Conservation (phyloP, 805 yeast species). For the Brettanomyces custersianus region DNA sequence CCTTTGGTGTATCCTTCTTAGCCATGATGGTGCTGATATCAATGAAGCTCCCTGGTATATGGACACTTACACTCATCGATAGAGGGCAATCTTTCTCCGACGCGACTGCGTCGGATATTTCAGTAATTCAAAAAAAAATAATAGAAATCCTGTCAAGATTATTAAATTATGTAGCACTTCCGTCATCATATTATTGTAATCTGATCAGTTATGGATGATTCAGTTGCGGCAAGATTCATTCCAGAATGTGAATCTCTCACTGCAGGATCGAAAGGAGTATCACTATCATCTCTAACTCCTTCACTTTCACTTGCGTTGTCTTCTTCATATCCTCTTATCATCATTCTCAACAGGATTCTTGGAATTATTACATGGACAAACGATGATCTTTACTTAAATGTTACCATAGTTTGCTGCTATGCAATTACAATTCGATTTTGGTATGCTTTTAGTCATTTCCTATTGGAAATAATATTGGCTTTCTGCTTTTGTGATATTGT, state of each 20-base stretch:
- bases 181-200: background rate
- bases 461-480: conserved; percentile 32
- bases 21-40: background rate
- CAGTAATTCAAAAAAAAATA: too few relatives aligned
- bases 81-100: too few relatives aligned
- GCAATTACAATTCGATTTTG: conserved; percentile 35
- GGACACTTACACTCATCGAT: too few relatives aligned
- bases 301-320: conserved; percentile 39
- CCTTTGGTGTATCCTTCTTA: background rate
- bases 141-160: background rate
- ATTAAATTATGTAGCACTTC: too few relatives aligned
- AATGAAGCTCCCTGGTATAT: too few relatives aligned
- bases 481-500: conserved; percentile 30
- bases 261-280: too few relatives aligned
- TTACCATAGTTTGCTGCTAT: conserved; percentile 31
- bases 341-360: conserved; percentile 34
- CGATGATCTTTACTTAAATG: conserved; percentile 37
- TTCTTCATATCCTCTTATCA: conserved; percentile 37
- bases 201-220: background rate
- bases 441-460: conserved; percentile 26
- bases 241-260: too few relatives aligned
- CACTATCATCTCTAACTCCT: too few relatives aligned
- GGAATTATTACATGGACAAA: conserved; percentile 49
- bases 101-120: too few relatives aligned
- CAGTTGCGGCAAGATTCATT: conserved; percentile 14